phyloP scores from a whole-genome alignment of 768 basidiomycete genomes.

The Cyclocybe cylindracea region DNA sequence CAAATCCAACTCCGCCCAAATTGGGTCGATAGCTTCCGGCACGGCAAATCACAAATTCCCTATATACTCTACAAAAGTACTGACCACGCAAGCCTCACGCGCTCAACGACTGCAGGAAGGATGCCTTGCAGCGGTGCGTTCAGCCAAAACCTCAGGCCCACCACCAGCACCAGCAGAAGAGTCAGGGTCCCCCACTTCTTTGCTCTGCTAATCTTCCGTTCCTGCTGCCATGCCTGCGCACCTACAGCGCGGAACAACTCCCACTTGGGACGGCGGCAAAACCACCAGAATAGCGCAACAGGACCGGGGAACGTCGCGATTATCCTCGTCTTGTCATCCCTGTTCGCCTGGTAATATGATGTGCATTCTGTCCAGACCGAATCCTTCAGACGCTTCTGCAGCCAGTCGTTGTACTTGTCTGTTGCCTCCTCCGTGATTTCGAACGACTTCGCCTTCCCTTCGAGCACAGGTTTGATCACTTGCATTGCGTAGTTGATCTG shows the following conservation, averaged over 20 bases:
- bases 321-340: conserved; percentile 40
- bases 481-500: conserved; percentile 53
- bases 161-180: conserved; percentile 21
- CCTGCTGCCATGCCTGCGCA: conserved; percentile 37
- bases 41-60: not conserved
- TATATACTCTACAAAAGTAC: conserved; percentile 3
- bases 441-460: conserved; percentile 48
- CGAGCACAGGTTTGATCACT: conserved; percentile 52
- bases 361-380: conserved; percentile 57
- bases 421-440: conserved; percentile 48
- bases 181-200: conserved; percentile 22
- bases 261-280: conserved; percentile 43
- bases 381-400: conserved; percentile 45
- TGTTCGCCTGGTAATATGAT: conserved; percentile 50
- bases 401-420: conserved; percentile 50
- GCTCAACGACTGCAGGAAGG: not conserved
- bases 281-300: conserved; percentile 53
- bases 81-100: not conserved
- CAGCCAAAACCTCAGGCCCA: conserved; percentile 17
- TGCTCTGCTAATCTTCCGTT: conserved; percentile 22
- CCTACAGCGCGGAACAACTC: conserved; percentile 41
- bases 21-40: conserved; percentile 1
- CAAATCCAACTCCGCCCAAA: conserved; percentile 36
- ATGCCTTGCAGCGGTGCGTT: conserved; percentile 5
- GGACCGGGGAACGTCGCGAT: conserved; percentile 57